Evolutionary conservation across 768 basidiomycete species (phyloP).

Genomic region (Mycena polygramma): DNA sequence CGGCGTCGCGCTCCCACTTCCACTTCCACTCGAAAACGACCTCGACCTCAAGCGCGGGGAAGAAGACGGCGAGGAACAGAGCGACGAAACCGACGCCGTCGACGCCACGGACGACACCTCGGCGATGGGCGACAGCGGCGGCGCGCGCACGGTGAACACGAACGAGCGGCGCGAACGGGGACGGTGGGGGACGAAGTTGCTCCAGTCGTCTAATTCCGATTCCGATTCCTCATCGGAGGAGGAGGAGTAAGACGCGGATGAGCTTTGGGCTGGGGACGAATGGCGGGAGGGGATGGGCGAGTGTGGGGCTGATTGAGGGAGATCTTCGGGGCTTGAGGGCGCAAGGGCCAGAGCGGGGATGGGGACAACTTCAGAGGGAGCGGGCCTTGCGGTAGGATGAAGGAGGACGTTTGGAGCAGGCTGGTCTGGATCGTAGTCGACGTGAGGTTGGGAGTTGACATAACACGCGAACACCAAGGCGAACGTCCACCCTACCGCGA

Average conservation of each 20-base stretch:
- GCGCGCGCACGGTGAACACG: background rate
- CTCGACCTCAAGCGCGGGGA: too few relatives aligned
- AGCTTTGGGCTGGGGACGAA: background rate
- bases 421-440: too few relatives aligned
- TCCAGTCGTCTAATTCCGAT: background rate
- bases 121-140: constrained; percentile 1
- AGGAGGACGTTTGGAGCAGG: too few relatives aligned
- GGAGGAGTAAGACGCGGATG: background rate
- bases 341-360: too few relatives aligned
- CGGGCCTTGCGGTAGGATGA: background rate
- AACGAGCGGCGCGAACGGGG: too few relatives aligned
- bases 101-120: constrained; percentile 4
- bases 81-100: background rate
- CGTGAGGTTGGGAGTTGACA: too few relatives aligned
- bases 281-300: background rate
- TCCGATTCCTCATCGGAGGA: background rate
- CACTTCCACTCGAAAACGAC: too few relatives aligned
- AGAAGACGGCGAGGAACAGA: background rate
- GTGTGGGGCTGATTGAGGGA: background rate
- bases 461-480: background rate
- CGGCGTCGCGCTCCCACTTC: background rate
- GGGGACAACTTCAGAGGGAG: background rate
- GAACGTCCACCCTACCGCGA: background rate
- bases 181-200: background rate
- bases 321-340: background rate